phyloP scores from a whole-genome alignment of 257 asterid species.

The Eucommia ulmoides region DNA sequence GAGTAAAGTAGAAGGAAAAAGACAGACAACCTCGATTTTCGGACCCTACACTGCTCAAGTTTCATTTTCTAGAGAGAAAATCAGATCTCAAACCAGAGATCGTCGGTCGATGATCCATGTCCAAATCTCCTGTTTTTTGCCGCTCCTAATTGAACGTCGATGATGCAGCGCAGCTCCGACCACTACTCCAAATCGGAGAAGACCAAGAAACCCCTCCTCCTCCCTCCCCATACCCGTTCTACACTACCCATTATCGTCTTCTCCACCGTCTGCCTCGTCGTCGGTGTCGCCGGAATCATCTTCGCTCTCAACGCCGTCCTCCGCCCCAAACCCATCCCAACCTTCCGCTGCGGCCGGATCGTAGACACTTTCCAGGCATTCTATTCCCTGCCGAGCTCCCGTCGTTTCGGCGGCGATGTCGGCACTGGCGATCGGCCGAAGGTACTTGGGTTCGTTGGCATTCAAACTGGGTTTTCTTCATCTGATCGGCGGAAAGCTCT shows the following conservation, averaged over 20 bases:
- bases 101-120: too few species aligned
- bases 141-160: background rate
- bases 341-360: constrained; percentile 12
- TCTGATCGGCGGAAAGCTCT: constrained; percentile 62
- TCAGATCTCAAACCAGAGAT: too few species aligned
- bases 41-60: too few species aligned
- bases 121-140: too few species aligned
- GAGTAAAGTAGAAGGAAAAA: too few species aligned
- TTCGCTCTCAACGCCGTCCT: constrained; percentile 8
- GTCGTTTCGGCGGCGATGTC: background rate
- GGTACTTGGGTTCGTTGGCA: constrained; percentile 89
- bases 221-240: constrained; percentile 1
- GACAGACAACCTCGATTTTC: too few species aligned
- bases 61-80: too few species aligned
- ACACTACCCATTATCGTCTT: constrained; percentile 2
- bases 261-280: constrained; percentile 8
- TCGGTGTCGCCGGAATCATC: constrained; percentile 12
- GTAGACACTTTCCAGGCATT: constrained; percentile 14
- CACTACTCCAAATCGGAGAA: constrained; percentile 11
- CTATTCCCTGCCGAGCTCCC: constrained; percentile 11
- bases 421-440: constrained; percentile 40
- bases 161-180: constrained; percentile 1
- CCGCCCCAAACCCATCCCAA: constrained; percentile 4
- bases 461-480: constrained; percentile 87
- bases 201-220: constrained; percentile 8